These are phyloP conservation scores for Ganoderma meredithae DNA, from an alignment of 1,284 basidiomycete genomes.

Conservation along the genomic window DNA sequence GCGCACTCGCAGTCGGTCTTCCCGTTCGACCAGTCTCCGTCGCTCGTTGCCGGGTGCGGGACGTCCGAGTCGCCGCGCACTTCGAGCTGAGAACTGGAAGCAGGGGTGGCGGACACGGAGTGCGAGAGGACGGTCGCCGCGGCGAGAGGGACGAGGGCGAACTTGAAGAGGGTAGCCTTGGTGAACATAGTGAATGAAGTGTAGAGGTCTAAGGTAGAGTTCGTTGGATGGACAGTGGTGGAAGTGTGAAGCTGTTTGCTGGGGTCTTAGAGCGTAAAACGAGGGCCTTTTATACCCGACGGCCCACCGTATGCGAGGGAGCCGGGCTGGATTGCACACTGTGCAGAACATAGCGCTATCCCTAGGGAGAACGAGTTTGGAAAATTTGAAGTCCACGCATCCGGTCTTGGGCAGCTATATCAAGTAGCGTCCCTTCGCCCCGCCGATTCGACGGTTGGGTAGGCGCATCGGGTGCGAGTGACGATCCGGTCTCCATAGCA, in stretches of 20 bases:
- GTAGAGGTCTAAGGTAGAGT: not conserved
- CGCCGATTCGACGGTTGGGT: not conserved
- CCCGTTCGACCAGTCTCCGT: not conserved
- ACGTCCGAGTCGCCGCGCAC: not conserved
- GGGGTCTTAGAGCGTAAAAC: not conserved
- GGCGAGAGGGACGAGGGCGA: not conserved
- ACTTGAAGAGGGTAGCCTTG: not conserved
- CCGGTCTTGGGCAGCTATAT: not conserved
- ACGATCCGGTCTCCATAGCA: not conserved
- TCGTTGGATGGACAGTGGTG: not conserved
- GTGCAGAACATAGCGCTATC: not conserved
- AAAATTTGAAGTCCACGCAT: not conserved
- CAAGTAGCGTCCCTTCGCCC: not conserved
- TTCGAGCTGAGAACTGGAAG: not conserved
- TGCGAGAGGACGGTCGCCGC: not conserved
- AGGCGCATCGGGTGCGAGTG: not conserved
- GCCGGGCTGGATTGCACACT: not conserved
- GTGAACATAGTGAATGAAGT: not conserved
- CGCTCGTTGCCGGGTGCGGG: not conserved
- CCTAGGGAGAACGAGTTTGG: not conserved
- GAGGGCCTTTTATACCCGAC: constrained; percentile 1
- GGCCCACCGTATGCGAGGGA: not conserved
- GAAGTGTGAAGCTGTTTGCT: not conserved
- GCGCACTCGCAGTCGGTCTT: not conserved
- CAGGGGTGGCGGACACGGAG: not conserved